Conservation (phyloP, 441 rosid species). For the Mallotus repandus region DNA sequence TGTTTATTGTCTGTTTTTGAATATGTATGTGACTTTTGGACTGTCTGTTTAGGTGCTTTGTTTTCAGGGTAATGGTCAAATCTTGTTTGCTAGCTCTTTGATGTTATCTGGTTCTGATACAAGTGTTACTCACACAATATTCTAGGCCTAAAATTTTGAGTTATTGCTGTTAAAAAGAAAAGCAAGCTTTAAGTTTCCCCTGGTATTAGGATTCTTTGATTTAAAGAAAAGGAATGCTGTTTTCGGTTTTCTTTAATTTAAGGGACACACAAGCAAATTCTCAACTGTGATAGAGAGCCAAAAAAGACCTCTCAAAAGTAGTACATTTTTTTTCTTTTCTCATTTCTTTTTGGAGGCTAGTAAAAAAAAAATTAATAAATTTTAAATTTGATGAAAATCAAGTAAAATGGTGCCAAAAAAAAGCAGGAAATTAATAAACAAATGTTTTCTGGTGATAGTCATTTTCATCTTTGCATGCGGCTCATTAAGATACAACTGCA, state of each 20-base stretch:
- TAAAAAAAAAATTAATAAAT: neutral
- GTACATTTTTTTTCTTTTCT: neutral
- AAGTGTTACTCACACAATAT: neutral
- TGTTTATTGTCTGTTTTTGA: neutral
- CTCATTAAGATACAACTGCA: neutral
- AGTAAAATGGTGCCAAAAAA: neutral
- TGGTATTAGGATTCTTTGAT: too few species aligned
- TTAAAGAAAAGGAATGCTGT: too few species aligned
- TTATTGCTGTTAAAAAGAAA: neutral
- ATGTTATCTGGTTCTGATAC: neutral
- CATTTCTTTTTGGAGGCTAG: neutral
- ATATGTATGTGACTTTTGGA: neutral
- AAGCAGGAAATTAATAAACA: neutral
- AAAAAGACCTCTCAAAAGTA: neutral
- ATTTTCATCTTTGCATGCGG: neutral
- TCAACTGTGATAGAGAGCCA: neutral
- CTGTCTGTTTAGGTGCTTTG: conserved; percentile 7
- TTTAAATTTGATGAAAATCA: neutral
- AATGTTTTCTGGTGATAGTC: neutral
- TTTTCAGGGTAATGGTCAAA: conserved; percentile 14
- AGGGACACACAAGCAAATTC: neutral
- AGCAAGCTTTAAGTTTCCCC: neutral
- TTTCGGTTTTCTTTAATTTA: too few species aligned
- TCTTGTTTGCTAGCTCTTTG: conserved; percentile 1
- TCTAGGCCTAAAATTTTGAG: neutral